Percentiles rank a stretch among this genome's conserved stretches.
These are phyloP conservation scores for Diaporthe caulivora DNA, from an alignment of 2,329 filamentous ascomycete genomes.

Conservation along the genomic window DNA sequence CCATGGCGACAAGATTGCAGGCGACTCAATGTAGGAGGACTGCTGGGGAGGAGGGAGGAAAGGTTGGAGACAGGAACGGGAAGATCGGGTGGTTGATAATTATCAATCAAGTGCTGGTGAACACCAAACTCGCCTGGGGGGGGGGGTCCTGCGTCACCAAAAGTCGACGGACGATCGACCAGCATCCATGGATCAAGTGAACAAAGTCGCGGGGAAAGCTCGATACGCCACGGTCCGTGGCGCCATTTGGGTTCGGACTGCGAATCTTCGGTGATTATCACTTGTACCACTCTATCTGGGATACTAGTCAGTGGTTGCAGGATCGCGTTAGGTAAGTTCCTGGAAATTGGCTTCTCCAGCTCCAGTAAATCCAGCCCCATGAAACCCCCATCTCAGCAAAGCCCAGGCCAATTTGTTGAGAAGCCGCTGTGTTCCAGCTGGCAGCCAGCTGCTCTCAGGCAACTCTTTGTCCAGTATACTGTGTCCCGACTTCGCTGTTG, in stretches of 20 bases:
- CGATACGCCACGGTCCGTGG: conserved; percentile 3
- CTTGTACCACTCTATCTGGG: conserved; percentile 15
- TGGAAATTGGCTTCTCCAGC: background rate
- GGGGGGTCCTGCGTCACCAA: conserved; percentile 17
- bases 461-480: background rate
- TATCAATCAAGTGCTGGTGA: conserved; percentile 29
- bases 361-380: background rate
- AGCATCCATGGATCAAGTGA: conserved; percentile 6
- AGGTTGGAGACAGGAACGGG: background rate
- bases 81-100: conserved; percentile 9
- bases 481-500: background rate
- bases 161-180: background rate
- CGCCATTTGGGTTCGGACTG: conserved; percentile 18
- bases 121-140: conserved; percentile 21
- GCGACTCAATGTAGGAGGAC: conserved; percentile 32
- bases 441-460: background rate
- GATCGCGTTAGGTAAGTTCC: background rate
- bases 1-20: conserved; percentile 37
- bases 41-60: conserved; percentile 14
- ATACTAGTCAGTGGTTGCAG: rapidly evolving
- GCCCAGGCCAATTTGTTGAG: conserved; percentile 37
- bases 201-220: conserved; percentile 24
- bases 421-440: conserved; percentile 1
- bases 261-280: conserved; percentile 5
- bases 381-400: conserved; percentile 11